Percentiles rank a stretch among this genome's conserved stretches.
These are phyloP conservation scores for Leishmania tropica DNA, from an alignment of 208 protist genomes.

Conservation along the genomic window DNA sequence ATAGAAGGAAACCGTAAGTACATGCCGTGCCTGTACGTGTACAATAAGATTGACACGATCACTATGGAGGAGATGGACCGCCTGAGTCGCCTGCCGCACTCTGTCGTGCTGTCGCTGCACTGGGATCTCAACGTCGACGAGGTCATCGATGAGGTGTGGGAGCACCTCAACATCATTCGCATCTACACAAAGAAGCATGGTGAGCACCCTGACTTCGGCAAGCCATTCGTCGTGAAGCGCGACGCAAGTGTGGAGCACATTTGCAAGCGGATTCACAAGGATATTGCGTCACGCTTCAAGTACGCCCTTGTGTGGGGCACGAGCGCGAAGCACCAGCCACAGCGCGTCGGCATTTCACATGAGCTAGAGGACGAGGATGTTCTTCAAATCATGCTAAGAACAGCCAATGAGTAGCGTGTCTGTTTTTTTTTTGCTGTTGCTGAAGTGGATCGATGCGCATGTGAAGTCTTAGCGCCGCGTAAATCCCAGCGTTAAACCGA, in stretches of 20 bases:
- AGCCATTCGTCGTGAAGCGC: conserved; percentile 93
- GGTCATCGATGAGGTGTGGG: conserved; percentile 96
- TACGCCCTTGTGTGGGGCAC: conserved; percentile 96
- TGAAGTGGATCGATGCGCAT: conserved; percentile 5
- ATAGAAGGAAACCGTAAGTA: conserved; percentile 97
- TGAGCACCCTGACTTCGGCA: conserved; percentile 94
- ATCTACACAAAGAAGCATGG: conserved; percentile 98
- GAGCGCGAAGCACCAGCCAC: conserved; percentile 96
- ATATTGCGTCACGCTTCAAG: conserved; percentile 92
- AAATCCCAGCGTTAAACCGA: background rate
- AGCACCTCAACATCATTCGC: conserved; percentile 95
- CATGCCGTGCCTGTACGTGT: conserved; percentile 94
- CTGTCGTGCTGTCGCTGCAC: conserved; percentile 88
- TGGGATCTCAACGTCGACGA: conserved; percentile 94
- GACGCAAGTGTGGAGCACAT: conserved; percentile 92
- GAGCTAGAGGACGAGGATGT: conserved; percentile 92
- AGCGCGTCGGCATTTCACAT: conserved; percentile 94
- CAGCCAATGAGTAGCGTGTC: conserved; percentile 80
- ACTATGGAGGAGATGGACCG: conserved; percentile 97
- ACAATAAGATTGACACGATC: conserved; percentile 98
- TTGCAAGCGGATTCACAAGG: conserved; percentile 94
- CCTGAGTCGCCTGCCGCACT: conserved; percentile 90
- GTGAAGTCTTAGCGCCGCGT: background rate
- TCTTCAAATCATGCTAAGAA: conserved; percentile 91
- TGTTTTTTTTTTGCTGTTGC: background rate